phyloP scores from a whole-genome alignment of 352 stramenopile genomes.

The Plasmopara muralis region DNA sequence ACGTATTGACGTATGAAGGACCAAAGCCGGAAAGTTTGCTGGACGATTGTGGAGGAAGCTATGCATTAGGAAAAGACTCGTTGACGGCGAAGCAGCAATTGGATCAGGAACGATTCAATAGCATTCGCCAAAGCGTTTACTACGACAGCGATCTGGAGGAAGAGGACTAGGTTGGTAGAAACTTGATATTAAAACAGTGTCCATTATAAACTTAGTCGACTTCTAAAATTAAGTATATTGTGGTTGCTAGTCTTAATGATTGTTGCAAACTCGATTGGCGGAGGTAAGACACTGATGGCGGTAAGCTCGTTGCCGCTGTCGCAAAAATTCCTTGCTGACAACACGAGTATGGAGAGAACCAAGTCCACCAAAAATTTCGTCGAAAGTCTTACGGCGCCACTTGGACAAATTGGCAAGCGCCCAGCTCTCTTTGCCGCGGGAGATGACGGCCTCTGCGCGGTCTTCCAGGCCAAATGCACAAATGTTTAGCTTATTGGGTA shows the following conservation, averaged over 20 bases:
- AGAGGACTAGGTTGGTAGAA: constrained; percentile 31
- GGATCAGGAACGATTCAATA: constrained; percentile 50
- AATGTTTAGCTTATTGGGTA: constrained; percentile 40
- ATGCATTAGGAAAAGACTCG: constrained; percentile 36
- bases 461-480: constrained; percentile 71
- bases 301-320: constrained; percentile 64
- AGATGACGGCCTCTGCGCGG: constrained; percentile 66
- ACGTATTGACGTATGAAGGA: constrained; percentile 96
- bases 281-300: constrained; percentile 32
- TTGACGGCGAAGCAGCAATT: constrained; percentile 26
- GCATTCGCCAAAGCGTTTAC: constrained; percentile 78
- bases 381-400: constrained; percentile 55
- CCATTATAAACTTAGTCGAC: too few relatives aligned
- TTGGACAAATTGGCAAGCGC: constrained; percentile 52
- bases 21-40: constrained; percentile 47
- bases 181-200: too few relatives aligned
- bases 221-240: too few relatives aligned
- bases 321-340: constrained; percentile 41
- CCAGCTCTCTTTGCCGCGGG: constrained; percentile 37
- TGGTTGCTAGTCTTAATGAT: too few relatives aligned
- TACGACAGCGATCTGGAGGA: constrained; percentile 82
- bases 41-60: constrained; percentile 62
- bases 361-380: constrained; percentile 2
- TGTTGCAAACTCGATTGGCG: too few relatives aligned
- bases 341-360: constrained; percentile 3